Base-by-base conservation (phyloP, 176 grass and related monocot species). In the Panicum miliaceum region DNA sequence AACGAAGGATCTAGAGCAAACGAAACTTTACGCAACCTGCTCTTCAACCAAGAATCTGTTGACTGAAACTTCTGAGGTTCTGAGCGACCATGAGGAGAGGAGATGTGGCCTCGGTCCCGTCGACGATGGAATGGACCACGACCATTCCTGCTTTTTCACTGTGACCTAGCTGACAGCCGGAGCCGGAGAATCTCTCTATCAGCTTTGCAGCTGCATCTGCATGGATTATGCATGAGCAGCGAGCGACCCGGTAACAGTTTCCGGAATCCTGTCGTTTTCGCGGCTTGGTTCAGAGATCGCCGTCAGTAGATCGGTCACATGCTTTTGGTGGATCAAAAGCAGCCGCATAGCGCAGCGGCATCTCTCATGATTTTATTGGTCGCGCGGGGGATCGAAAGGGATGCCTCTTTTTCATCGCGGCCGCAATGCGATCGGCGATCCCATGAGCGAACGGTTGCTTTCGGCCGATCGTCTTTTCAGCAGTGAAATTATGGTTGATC, bases 301-400 rank as follows among this genome's bases (percentile, higher is more conserved):
- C 80, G 50, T 90, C 89, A 77, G 64, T 79, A 80, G 74, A 84
- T 87, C 41, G 81, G 57, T 84, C 84, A 87, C 84, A 84, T 80
- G 84, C 42, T 80, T 79, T 79, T 47, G 27, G 75, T 70, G 84
- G 84, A 87, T 69, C 68, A 70, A 66, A 80, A 52, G 84, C 14
- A 19, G 12, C 84, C 75, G 79, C 74, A 38, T 57, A 16, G 2
- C 19, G 18, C 50, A 41, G 38, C 74, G 7, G 52, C 64, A 50
- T 62, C 38, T 6, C 35, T 43, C 18, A 16, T 34, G 38, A 47
- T 77, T 77, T 85, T 23, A 29, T 41, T 74, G 77, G 57, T 50
- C 42, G 12, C 35, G 12, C 4, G 52, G 38, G 64, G 52, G 73
- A 18, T 36, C 51, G 75, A 78, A 70, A 85, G 37, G 27, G 83